Conservation (phyloP, 116 monocot genomes). For the Trichopus zeylanicus region DNA sequence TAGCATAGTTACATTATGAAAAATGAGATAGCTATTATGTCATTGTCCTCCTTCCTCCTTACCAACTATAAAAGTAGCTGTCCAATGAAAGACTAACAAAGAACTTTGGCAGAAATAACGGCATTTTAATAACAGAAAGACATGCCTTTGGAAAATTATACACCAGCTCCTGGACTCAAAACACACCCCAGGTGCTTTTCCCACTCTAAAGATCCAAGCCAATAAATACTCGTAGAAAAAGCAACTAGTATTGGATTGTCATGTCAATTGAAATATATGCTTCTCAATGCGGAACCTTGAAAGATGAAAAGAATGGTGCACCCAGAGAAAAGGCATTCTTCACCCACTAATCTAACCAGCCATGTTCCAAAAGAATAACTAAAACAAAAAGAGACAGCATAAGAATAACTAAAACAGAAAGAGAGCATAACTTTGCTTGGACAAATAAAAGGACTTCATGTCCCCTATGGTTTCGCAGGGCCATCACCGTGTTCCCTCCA, state of each 20-base stretch:
- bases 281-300: too few species aligned
- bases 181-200: slow-evolving; percentile 22
- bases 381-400: too few species aligned
- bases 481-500: too few species aligned
- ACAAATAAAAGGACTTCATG: too few species aligned
- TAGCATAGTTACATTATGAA: neutral
- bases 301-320: too few species aligned
- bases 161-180: slow-evolving; percentile 19
- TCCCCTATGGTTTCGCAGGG: too few species aligned
- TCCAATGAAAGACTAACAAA: slow-evolving; percentile 37
- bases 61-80: slow-evolving; percentile 57
- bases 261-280: neutral
- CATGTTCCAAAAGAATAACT: too few species aligned
- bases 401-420: too few species aligned
- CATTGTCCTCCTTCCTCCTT: slow-evolving; percentile 34
- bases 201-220: slow-evolving; percentile 10
- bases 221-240: neutral
- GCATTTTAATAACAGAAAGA: slow-evolving; percentile 39
- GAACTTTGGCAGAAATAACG: slow-evolving; percentile 40
- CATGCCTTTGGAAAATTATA: slow-evolving; percentile 21
- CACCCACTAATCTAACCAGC: too few species aligned
- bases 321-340: too few species aligned
- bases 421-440: too few species aligned
- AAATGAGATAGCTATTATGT: slow-evolving; percentile 10
- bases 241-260: neutral